phyloP scores from a whole-genome alignment of 495 filamentous ascomycete genomes.

The Choiromyces venosus region DNA sequence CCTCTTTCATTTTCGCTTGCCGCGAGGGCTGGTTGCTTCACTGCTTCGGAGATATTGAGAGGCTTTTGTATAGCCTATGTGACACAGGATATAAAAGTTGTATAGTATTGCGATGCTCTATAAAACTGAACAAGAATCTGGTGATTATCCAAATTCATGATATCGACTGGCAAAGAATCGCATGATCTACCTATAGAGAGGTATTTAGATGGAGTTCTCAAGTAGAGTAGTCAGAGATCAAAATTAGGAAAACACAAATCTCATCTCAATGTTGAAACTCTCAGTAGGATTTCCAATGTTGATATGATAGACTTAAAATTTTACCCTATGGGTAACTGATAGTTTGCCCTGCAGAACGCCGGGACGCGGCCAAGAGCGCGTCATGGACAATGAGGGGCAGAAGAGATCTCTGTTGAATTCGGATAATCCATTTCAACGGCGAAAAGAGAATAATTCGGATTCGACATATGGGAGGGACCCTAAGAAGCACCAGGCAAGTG shows the following conservation, averaged over 20 bases:
- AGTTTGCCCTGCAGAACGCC: not conserved
- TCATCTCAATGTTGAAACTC: not conserved
- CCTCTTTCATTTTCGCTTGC: conserved; percentile 20
- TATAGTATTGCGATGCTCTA: not conserved
- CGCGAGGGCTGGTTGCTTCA: conserved; percentile 12
- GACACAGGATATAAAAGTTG: not conserved
- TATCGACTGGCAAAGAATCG: not conserved
- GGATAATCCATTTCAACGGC: not conserved
- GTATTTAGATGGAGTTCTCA: not conserved
- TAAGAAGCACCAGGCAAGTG: not conserved
- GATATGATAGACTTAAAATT: not conserved
- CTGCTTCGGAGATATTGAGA: conserved; percentile 11
- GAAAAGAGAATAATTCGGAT: not conserved
- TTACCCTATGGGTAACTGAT: not conserved
- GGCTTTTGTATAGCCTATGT: not conserved
- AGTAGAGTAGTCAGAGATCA: not conserved
- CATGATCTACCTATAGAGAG: not conserved
- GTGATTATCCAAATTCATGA: not conserved
- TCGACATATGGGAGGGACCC: not conserved
- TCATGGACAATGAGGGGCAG: not conserved
- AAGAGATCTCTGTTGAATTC: not conserved
- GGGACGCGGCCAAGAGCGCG: not conserved
- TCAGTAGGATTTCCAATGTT: not conserved
- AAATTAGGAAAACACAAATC: not conserved
- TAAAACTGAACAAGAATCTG: not conserved